Percentiles rank a stretch among this genome's conserved stretches.
Evolutionary conservation across 164 flowering plant species (phyloP).

Genomic region (Annona squamosa): DNA sequence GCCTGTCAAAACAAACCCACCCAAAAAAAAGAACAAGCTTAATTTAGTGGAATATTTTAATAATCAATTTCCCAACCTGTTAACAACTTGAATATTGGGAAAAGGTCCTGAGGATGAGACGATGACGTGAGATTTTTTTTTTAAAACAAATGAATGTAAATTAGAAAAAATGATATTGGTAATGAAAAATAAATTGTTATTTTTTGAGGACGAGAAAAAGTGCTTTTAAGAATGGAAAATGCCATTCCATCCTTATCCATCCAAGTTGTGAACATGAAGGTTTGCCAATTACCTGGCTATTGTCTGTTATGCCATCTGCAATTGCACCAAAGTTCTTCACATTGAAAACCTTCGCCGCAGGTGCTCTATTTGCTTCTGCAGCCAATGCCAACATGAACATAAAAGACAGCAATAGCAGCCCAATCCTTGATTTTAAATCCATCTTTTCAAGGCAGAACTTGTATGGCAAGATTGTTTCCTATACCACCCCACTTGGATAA

Average conservation of each 20-base stretch:
- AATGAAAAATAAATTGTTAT: no score
- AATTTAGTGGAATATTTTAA: not conserved
- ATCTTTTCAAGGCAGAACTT: no score
- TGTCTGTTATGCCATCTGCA: not conserved
- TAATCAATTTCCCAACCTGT: not conserved
- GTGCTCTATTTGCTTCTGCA: not conserved
- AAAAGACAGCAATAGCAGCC: not conserved
- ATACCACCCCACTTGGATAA: no score
- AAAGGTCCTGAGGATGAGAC: not conserved
- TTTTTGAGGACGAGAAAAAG: no score
- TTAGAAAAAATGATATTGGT: no score
- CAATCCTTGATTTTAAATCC: not conserved
- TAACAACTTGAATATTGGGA: not conserved
- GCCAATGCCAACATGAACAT: not conserved
- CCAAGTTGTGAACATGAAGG: not conserved
- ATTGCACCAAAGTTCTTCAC: not conserved
- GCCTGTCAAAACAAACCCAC: constrained; percentile 19
- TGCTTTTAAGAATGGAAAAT: not conserved
- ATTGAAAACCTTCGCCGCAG: not conserved
- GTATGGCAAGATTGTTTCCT: no score
- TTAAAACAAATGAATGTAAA: no score
- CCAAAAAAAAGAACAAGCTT: not conserved
- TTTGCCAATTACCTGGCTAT: not conserved
- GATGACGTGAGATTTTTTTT: no score
- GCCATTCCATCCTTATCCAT: not conserved